Percentiles rank a stretch among this genome's conserved stretches.
phyloP scores from a whole-genome alignment of 2,329 filamentous ascomycete genomes.

The Dothiorella sarmentorum region DNA sequence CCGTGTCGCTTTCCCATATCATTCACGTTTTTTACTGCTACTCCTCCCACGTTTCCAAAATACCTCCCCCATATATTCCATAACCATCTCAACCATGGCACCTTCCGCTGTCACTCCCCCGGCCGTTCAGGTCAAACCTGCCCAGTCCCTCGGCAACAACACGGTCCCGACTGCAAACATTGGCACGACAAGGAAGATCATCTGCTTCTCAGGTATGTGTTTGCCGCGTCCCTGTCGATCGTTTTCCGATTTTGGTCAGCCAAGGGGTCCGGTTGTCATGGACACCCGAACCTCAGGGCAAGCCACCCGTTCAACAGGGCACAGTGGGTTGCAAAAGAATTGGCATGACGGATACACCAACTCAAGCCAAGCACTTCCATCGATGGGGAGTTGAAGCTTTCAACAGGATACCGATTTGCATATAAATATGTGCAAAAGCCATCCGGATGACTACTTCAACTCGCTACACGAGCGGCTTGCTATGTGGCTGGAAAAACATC shows the following conservation, averaged over 20 bases:
- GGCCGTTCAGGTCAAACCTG: slow-evolving; percentile 25
- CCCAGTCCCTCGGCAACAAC: slow-evolving; percentile 16
- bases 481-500: no score
- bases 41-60: background rate
- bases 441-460: no score
- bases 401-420: no score
- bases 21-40: background rate
- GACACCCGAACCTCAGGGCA: slow-evolving; percentile 10
- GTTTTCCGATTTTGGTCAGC: slow-evolving; percentile 8
- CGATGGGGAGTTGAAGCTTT: no score
- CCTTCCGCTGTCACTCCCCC: slow-evolving; percentile 30
- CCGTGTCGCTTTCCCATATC: background rate
- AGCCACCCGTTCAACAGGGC: background rate
- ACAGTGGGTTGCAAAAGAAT: no score
- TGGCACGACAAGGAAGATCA: slow-evolving; percentile 53
- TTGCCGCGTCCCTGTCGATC: slow-evolving; percentile 9
- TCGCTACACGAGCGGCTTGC: no score
- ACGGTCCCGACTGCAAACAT: slow-evolving; percentile 26
- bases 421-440: no score
- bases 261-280: background rate
- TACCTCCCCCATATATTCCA: background rate
- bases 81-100: slow-evolving; percentile 27
- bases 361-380: no score
- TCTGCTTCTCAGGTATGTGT: slow-evolving; percentile 54
- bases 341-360: no score